Base-by-base conservation (phyloP, 1,139 yeast genomes). In the Diutina siamensis region DNA sequence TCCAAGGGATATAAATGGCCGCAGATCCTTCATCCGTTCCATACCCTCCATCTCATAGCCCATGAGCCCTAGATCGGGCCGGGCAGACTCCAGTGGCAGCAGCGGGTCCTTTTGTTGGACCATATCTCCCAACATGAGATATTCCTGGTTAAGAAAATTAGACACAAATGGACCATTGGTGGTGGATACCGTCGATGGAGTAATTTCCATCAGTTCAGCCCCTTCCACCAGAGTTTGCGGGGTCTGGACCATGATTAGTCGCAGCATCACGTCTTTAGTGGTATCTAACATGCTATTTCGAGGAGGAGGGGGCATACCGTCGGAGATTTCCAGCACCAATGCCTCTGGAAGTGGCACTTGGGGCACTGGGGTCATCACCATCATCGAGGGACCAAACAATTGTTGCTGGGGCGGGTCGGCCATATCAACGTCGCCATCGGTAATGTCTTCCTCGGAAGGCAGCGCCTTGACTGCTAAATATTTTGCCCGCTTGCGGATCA, bases 41-140 rank as follows among this genome's bases (percentile, higher is more conserved):
- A 12, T n/a, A 17, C 22, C 44, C 17, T 22, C n/a, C 8, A 20
- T 4, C 7, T 13, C 28, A 15, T 12, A 35, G 15, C 13, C 28
- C 28, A 20, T 10, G 2, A 28, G 27, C n/a, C 12, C n/a, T 12
- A 17, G n/a, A 9, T 42, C 38, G 9, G 13, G 35, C 25, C 17
- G 9, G 9, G 9, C 28, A 25, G 28, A 7, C 13, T 34, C 34
- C 34, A 71, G 60, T 2, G 80, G 79, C n/a, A 75, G 69, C 8
- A 75, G 60, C 2, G 80, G 78, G 50, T 74, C 72, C 31, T 76
- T 31, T 9, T 38, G 42, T 10, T 13, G 70, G 22, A 71, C 52
- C 5, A 78, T 68, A 54, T 76, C 82, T 10, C 82, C 80, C 50
- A 79, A 60, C 72, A 77, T 76, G 49, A 68, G 57, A 53, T 78